Evolutionary conservation across 2,329 filamentous ascomycete genomes (phyloP).

Genomic region (Nigrospora osmanthi): DNA sequence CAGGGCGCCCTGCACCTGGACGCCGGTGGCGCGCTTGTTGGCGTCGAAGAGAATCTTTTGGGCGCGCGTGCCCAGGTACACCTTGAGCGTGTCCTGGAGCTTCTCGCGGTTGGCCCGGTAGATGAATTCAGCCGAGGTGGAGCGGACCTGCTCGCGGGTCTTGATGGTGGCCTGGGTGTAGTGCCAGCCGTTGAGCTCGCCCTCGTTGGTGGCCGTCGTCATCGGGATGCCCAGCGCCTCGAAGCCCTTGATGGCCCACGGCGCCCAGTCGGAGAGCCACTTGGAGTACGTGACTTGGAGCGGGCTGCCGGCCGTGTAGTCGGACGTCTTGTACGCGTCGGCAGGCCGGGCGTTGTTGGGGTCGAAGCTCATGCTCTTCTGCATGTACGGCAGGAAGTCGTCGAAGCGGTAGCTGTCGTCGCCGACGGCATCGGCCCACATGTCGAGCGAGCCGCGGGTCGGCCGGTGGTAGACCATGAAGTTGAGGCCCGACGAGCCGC

Average conservation of each 20-base stretch:
- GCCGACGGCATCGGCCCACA: slow-evolving; percentile 15
- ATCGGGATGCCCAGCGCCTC: slow-evolving; percentile 28
- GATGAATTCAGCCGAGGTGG: background rate
- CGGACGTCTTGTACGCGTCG: slow-evolving; percentile 15
- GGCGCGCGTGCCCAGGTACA: slow-evolving; percentile 26
- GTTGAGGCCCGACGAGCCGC: slow-evolving; percentile 19
- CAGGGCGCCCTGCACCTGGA: slow-evolving; percentile 9
- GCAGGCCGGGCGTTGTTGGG: slow-evolving; percentile 13
- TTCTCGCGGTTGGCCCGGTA: slow-evolving; percentile 8
- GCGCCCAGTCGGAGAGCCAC: slow-evolving; percentile 28
- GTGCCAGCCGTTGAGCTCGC: slow-evolving; percentile 28
- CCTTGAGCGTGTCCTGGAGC: slow-evolving; percentile 8
- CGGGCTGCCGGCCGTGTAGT: slow-evolving; percentile 21
- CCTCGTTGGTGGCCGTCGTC: slow-evolving; percentile 29
- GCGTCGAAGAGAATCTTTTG: slow-evolving; percentile 35
- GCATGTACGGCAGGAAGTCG: slow-evolving; percentile 14
- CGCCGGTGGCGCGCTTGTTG: slow-evolving; percentile 23
- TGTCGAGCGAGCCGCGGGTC: slow-evolving; percentile 13
- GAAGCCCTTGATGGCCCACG: slow-evolving; percentile 29
- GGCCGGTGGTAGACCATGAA: slow-evolving; percentile 21
- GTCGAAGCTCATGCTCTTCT: slow-evolving; percentile 15
- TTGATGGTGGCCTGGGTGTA: slow-evolving; percentile 21
- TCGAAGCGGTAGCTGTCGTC: slow-evolving; percentile 15
- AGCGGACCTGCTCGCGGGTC: background rate
- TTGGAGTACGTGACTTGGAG: slow-evolving; percentile 33